Conservation (phyloP, 176 grass and related monocot genomes). For the Lolium perenne region DNA sequence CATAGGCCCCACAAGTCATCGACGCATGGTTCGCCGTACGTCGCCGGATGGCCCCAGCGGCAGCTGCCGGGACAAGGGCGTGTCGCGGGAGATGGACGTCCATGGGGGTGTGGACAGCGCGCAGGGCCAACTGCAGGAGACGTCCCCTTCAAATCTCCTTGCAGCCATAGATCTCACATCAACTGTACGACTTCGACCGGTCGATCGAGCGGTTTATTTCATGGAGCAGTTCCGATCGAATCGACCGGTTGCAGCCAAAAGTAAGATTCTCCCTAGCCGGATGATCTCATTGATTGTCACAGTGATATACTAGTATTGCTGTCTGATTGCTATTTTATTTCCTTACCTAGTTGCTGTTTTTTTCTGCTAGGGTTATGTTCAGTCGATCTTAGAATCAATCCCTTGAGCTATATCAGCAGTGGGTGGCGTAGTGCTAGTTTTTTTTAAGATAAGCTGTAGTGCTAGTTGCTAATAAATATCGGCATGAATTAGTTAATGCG, state of each 20-base stretch:
- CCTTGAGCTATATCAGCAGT: not conserved
- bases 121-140: conserved; percentile 26
- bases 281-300: conserved; percentile 33
- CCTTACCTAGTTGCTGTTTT: not conserved
- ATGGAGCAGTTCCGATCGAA: not conserved
- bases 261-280: conserved; percentile 38
- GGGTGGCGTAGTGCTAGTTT: not conserved
- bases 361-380: not conserved
- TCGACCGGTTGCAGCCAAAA: conserved; percentile 44
- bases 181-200: conserved; percentile 26
- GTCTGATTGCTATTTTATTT: not conserved
- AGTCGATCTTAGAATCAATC: not conserved
- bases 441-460: not conserved
- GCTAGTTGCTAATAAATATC: conserved; percentile 17
- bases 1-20: not conserved
- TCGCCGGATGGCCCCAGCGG: not conserved
- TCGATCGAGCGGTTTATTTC: conserved; percentile 29
- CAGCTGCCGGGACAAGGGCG: conserved; percentile 34
- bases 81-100: conserved; percentile 14
- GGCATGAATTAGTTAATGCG: not conserved
- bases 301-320: not conserved
- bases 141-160: conserved; percentile 50
- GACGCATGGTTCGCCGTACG: not conserved
- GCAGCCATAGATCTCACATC: conserved; percentile 48
- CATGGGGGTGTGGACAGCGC: conserved; percentile 8